These are phyloP conservation scores for Exophiala alcalophila DNA, from an alignment of 2,329 filamentous ascomycete species.

Conservation along the genomic window DNA sequence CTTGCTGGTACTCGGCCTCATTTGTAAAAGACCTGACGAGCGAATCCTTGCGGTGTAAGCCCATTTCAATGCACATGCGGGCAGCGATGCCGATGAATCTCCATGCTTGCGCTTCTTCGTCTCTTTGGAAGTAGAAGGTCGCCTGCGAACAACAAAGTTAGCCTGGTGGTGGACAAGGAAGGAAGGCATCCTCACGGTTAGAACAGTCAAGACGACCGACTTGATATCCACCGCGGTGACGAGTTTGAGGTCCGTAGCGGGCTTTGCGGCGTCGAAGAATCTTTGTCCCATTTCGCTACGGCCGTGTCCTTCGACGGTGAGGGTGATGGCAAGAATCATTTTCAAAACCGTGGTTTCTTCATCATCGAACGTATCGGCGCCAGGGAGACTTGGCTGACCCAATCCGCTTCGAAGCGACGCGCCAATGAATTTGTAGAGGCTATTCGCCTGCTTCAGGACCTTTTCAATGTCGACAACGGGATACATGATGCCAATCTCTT, in stretches of 20 bases:
- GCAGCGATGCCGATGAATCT: conserved; percentile 79
- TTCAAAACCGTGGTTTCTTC: conserved; percentile 72
- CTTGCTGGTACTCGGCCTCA: conserved; percentile 64
- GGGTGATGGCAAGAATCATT: conserved; percentile 73
- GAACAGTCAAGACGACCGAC: conserved; percentile 56
- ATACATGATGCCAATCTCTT: conserved; percentile 91
- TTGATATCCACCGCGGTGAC: conserved; percentile 57
- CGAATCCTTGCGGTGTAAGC: conserved; percentile 75
- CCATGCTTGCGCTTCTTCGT: conserved; percentile 84
- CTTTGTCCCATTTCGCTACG: conserved; percentile 70
- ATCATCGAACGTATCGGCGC: conserved; percentile 59
- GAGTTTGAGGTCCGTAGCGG: conserved; percentile 63
- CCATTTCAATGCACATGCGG: conserved; percentile 74
- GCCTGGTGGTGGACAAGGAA: no score
- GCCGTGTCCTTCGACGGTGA: conserved; percentile 75
- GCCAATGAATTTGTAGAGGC: conserved; percentile 71
- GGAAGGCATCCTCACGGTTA: conserved; percentile 49
- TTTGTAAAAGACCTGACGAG: conserved; percentile 65
- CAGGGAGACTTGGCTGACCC: conserved; percentile 52
- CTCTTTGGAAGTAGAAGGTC: conserved; percentile 78
- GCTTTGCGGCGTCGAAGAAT: conserved; percentile 74
- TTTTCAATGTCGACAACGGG: conserved; percentile 74
- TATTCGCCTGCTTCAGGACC: conserved; percentile 66
- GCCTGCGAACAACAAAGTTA: conserved; percentile 45
- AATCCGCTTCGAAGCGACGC: conserved; percentile 59